Percentiles rank a stretch among this genome's conserved stretches.
Conservation (phyloP, 192 early-diverging fungal species). For the Gonapodya sp. region DNA sequence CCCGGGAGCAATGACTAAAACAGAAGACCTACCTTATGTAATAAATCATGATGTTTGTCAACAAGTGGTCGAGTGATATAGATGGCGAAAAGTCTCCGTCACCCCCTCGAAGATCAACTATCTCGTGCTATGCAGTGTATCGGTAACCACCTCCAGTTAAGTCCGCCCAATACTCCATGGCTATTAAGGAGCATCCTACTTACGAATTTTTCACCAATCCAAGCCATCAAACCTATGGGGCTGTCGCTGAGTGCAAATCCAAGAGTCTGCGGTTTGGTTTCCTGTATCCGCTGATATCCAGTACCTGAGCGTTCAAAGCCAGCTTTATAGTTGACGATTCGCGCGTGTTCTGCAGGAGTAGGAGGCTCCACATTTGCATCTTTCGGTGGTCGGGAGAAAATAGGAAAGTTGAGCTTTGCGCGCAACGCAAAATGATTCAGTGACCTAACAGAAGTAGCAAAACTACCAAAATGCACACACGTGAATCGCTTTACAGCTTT, state of each 20-base stretch:
- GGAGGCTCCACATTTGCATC: not conserved
- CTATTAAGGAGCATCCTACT: conserved; percentile 19
- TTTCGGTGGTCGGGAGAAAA: not conserved
- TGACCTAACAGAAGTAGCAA: conserved; percentile 19
- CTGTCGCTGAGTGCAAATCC: conserved; percentile 34
- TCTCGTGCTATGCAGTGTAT: conserved; percentile 17
- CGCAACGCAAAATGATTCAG: not conserved
- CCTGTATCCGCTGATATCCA: conserved; percentile 40
- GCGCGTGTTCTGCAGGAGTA: not conserved
- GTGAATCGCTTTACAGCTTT: conserved; percentile 33
- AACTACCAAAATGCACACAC: not conserved
- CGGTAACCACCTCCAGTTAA: no score
- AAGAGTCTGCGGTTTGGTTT: conserved; percentile 44
- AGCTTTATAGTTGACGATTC: not conserved
- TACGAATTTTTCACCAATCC: conserved; percentile 41
- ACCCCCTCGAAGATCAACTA: conserved; percentile 2
- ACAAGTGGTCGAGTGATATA: conserved; percentile 33
- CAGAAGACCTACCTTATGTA: conserved; percentile 21
- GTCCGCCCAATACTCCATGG: not conserved
- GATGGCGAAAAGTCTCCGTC: conserved; percentile 17
- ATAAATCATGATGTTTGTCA: conserved; percentile 47
- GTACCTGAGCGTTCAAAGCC: conserved; percentile 19
- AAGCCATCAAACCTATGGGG: conserved; percentile 35
- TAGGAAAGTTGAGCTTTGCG: conserved; percentile 2
- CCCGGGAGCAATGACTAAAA: not conserved